Base-by-base conservation (phyloP, 192 early-diverging fungal species). In the Podochytrium sp. region DNA sequence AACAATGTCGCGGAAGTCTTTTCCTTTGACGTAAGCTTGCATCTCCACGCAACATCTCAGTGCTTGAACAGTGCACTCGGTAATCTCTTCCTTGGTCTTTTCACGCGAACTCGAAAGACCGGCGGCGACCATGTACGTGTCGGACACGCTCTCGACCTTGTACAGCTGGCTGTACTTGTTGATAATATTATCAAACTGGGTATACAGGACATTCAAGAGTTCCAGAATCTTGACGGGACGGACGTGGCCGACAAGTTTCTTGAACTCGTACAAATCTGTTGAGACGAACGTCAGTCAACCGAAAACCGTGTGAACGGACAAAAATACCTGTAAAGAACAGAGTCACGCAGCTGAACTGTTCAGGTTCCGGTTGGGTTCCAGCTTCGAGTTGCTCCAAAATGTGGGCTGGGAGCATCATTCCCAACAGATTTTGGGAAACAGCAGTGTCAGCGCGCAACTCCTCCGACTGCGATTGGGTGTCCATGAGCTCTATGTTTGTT, bases 111-210 rank as follows among this genome's bases (percentile, higher is more conserved):
- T 57, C 7, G 66, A 68, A 20, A 76, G 35, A 14, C 75, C 75
- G 18, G 75, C 65, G 2, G 67, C 75, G 39, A 76, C 75, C 75
- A 76, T 76, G 66, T 76, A 76, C 3, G 75, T 76, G 75, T 76
- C 75, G 10, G 75, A 68, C 51, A 76, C 75, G 49, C 66, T 65
- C 59, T 76, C 75, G 30, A 76, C 75, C 66, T 76, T 76, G 75
- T 76, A 76, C 3, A 76, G 65, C 29, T 33, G 56, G 38, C 16
- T 16, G 49, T 70, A 70, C 37, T 62, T 49, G 10, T 43, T 51
- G 59, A 76, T 76, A 37, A 76, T 58, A 0, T 35, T 33, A 37
- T 76, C 75, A 47, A 76, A 76, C 49, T 62, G 20, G 42, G 66
- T 52, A 43, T 76, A 76, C 14, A 76, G 34, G 2, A 59, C 34